Evolutionary conservation across 164 flowering plant species (phyloP).

Genomic region (Cinnamomum chago): DNA sequence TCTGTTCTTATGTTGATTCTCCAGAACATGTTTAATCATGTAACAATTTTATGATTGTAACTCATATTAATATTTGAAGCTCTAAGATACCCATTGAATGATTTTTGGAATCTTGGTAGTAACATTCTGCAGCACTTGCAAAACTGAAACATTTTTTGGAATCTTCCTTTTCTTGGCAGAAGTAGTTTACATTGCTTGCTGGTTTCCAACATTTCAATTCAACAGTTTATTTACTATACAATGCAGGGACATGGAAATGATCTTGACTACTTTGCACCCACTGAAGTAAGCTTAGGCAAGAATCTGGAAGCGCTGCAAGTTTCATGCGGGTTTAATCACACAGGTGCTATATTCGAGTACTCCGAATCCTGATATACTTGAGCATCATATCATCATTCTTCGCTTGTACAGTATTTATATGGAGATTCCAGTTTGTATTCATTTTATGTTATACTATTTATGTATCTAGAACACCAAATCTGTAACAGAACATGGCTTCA

Average conservation of each 20-base stretch:
- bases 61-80: too few relatives aligned
- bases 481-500: neutral
- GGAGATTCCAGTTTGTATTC: neutral
- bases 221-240: neutral
- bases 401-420: neutral
- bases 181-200: neutral
- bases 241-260: conserved; percentile 86
- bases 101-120: too few relatives aligned
- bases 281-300: conserved; percentile 40
- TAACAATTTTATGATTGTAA: too few relatives aligned
- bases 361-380: neutral
- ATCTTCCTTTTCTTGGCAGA: neutral
- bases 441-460: neutral
- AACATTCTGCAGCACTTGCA: too few relatives aligned
- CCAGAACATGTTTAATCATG: too few relatives aligned
- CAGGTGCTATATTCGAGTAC: conserved; percentile 77
- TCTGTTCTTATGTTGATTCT: too few relatives aligned
- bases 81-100: too few relatives aligned
- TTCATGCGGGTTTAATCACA: conserved; percentile 96
- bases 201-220: neutral
- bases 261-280: conserved; percentile 62
- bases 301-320: conserved; percentile 59
- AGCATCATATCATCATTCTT: neutral
- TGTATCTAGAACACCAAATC: neutral
- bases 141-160: too few relatives aligned